A percentile compares a stretch with the other conserved stretches of the same genome.
phyloP scores from a whole-genome alignment of 2,329 filamentous ascomycete species.

The Catunica adiposa region DNA sequence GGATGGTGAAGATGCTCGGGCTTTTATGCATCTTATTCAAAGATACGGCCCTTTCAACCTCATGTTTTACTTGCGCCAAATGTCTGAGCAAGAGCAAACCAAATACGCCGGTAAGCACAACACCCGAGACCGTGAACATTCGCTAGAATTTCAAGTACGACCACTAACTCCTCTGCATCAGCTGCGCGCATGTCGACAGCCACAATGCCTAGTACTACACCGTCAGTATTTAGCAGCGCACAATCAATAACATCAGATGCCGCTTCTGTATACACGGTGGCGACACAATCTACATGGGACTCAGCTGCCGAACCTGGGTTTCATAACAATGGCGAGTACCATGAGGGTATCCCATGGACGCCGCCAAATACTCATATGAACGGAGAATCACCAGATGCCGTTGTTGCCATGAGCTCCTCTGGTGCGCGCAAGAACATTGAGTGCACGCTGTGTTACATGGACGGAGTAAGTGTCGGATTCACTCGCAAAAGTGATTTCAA shows the following conservation, averaged over 20 bases:
- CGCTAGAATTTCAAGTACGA: too few species aligned
- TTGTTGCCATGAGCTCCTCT: constrained; percentile 15
- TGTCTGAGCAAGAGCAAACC: constrained; percentile 11
- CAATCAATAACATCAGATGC: constrained; percentile 25
- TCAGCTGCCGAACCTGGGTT: constrained; percentile 11
- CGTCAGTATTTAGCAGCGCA: constrained; percentile 27
- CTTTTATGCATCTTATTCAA: constrained; percentile 12
- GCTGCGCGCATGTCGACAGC: constrained; percentile 25
- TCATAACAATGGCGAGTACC: constrained; percentile 6
- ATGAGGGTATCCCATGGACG: constrained; percentile 13
- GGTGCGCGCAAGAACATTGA: constrained; percentile 18
- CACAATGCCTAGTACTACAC: constrained; percentile 25
- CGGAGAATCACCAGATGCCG: constrained; percentile 13
- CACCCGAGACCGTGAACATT: not conserved
- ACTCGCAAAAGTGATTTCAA: constrained; percentile 32
- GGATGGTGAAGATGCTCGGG: constrained; percentile 14
- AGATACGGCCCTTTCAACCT: constrained; percentile 16
- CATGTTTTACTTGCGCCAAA: constrained; percentile 15
- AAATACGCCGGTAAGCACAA: constrained; percentile 3
- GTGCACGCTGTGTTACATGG: constrained; percentile 30
- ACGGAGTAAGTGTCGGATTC: constrained; percentile 30
- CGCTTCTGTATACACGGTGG: constrained; percentile 12
- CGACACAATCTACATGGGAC: constrained; percentile 14
- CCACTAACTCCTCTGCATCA: not conserved
- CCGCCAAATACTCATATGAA: constrained; percentile 6